Evolutionary conservation across 2,329 filamentous ascomycete genomes (phyloP).

Genomic region (Apiospora arundinis): DNA sequence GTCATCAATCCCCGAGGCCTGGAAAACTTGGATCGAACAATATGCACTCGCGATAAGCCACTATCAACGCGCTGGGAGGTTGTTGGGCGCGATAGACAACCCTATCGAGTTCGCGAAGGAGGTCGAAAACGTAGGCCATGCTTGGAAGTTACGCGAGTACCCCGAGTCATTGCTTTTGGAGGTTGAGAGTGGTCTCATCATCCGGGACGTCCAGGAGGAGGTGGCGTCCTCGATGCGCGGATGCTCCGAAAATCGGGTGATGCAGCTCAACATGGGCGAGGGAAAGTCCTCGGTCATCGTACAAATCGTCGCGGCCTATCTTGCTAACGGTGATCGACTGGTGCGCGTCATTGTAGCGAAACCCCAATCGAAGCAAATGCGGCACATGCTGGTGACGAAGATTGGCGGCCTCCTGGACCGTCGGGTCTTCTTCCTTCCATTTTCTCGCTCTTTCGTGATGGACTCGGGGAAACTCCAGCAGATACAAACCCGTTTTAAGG

Average conservation of each 20-base stretch:
- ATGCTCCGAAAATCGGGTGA: constrained; percentile 10
- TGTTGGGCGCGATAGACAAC: constrained; percentile 40
- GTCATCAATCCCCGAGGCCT: constrained; percentile 38
- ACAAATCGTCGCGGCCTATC: constrained; percentile 62
- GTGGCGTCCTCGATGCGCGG: constrained; percentile 53
- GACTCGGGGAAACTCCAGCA: constrained; percentile 34
- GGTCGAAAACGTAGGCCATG: constrained; percentile 59
- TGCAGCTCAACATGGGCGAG: constrained; percentile 59
- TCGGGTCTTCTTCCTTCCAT: constrained; percentile 62
- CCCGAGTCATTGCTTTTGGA: constrained; percentile 71
- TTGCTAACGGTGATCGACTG: constrained; percentile 58
- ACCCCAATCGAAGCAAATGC: constrained; percentile 66
- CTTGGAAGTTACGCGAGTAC: constrained; percentile 57
- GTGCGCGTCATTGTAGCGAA: constrained; percentile 67
- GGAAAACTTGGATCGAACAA: constrained; percentile 43
- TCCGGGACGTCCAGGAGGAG: constrained; percentile 63
- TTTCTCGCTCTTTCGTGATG: constrained; percentile 57
- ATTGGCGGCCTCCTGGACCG: constrained; percentile 63
- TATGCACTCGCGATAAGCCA: constrained; percentile 49
- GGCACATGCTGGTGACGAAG: constrained; percentile 58
- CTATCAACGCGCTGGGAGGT: constrained; percentile 50
- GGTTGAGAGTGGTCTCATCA: constrained; percentile 65
- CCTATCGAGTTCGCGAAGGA: constrained; percentile 47
- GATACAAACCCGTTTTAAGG: constrained; percentile 47
- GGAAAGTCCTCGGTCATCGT: constrained; percentile 75